Evolutionary conservation across 1,139 yeast genomes (phyloP), one percentile per base, ranked within the genome.

Genomic region (Taphrina communis): DNA sequence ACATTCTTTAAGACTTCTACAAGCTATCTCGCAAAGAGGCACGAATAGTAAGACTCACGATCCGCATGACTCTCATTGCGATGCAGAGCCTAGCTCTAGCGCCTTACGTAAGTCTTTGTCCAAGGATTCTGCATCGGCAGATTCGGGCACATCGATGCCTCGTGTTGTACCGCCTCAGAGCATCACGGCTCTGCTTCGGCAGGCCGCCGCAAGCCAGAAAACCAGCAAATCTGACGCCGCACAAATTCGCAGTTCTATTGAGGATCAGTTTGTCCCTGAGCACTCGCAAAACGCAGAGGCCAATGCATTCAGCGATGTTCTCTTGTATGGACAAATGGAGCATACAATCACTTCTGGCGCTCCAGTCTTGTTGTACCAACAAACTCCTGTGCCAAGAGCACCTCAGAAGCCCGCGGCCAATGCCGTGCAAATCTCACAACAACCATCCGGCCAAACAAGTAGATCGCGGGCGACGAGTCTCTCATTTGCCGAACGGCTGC

Each of bases 261-360:
- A 50, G 21, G 36, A 50, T 7, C 53, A 21, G 1, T 8, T 21
- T 8, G 53, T 19, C 21, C 36, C 19, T 8, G n/a, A 50, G 9
- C 36, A 6, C 12, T n/a, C n/a, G 3, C 12, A 11, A 50, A 21
- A 31, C 8, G 12, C 12, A 6, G 7, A 50, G 2, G 12, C 53
- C 36, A 50, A 35, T 50, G 19, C n/a, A 7, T 44, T 44, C 19
- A 44, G 48, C 19, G 53, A 50, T n/a, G 36, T 50, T 25, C 53
- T 50, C n/a, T 21, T 50, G 53, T 50, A 50, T n/a, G 53, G 53
- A 11, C 53, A 50, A 25, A 50, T 50, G 53, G 53, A 50, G 6
- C 53, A 50, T n/a, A n/a, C 53, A 8, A 50, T 50, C 36, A 50
- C 53, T 19, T 50, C 53, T 11, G 53, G 53, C n/a, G 53, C 53